A percentile compares a stretch with the other conserved stretches of the same genome.
These are phyloP conservation scores for Pleurotus eryngii DNA, from an alignment of 768 basidiomycete genomes.

Conservation along the genomic window DNA sequence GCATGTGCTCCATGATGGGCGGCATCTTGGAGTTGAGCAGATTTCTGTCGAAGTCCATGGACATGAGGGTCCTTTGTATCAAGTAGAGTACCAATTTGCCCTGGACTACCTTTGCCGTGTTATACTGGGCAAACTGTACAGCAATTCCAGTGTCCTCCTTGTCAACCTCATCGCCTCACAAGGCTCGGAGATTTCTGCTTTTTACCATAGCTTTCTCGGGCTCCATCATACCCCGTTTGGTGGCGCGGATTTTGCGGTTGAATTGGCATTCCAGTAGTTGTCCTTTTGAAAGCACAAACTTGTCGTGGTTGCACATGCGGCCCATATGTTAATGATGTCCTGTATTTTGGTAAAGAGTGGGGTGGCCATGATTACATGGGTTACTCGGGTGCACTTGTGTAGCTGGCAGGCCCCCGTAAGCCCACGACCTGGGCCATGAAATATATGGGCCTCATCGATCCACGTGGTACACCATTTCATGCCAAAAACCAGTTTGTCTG, in stretches of 20 bases:
- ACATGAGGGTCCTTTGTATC: neutral
- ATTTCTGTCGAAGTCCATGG: neutral
- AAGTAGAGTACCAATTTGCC: neutral
- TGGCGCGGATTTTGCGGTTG: neutral
- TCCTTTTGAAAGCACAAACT: neutral
- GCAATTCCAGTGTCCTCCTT: too few species aligned
- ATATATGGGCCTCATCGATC: slow-evolving; percentile 14
- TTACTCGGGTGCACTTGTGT: neutral
- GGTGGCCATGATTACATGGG: slow-evolving; percentile 7
- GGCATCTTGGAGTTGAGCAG: neutral
- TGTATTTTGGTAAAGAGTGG: slow-evolving; percentile 6
- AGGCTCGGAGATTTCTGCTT: too few species aligned
- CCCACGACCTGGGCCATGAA: slow-evolving; percentile 3
- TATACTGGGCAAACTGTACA: neutral
- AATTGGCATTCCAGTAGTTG: neutral
- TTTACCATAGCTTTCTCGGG: too few species aligned
- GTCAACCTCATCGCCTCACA: too few species aligned
- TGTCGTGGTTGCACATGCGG: neutral
- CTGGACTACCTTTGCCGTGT: neutral
- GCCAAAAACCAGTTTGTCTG: neutral
- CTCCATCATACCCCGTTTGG: neutral
- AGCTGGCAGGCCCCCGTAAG: slow-evolving; percentile 8
- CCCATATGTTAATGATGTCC: slow-evolving; percentile 8
- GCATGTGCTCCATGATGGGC: neutral
- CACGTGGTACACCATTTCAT: neutral